These are phyloP conservation scores for Ceriops zippeliana DNA, from an alignment of 345 rosid genomes.

Conservation along the genomic window DNA sequence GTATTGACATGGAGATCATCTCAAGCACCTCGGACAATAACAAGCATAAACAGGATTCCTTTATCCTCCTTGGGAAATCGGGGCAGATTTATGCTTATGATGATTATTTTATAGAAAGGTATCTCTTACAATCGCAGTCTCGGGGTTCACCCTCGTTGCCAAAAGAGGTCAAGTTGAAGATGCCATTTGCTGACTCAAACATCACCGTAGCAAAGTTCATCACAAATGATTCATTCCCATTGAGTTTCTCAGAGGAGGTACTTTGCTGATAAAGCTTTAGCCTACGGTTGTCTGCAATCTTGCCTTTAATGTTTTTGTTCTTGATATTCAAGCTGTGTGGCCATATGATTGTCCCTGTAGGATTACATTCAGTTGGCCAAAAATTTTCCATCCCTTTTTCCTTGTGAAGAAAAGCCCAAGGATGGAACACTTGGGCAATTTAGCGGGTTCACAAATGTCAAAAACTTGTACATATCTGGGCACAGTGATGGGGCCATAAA, in stretches of 20 bases:
- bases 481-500: slow-evolving; percentile 77
- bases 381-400: slow-evolving; percentile 52
- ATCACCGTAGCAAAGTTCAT: slow-evolving; percentile 57
- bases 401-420: slow-evolving; percentile 49
- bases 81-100: slow-evolving; percentile 72
- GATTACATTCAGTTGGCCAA: slow-evolving; percentile 54
- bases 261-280: slow-evolving; percentile 1
- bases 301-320: neutral
- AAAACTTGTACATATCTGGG: slow-evolving; percentile 75
- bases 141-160: slow-evolving; percentile 75
- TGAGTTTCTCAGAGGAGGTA: slow-evolving; percentile 63
- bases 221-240: slow-evolving; percentile 38
- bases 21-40: slow-evolving; percentile 50
- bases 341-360: slow-evolving; percentile 33
- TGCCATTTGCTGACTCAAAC: slow-evolving; percentile 64
- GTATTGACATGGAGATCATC: slow-evolving; percentile 65
- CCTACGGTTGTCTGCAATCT: neutral
- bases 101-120: slow-evolving; percentile 72
- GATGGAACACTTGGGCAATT: slow-evolving; percentile 48
- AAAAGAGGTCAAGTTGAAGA: slow-evolving; percentile 54
- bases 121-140: slow-evolving; percentile 73
- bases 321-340: neutral
- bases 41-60: slow-evolving; percentile 52
- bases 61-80: slow-evolving; percentile 74
- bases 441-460: slow-evolving; percentile 67